Base-by-base conservation (phyloP, 768 basidiomycete genomes). In the Suillus fuscotomentosus region DNA sequence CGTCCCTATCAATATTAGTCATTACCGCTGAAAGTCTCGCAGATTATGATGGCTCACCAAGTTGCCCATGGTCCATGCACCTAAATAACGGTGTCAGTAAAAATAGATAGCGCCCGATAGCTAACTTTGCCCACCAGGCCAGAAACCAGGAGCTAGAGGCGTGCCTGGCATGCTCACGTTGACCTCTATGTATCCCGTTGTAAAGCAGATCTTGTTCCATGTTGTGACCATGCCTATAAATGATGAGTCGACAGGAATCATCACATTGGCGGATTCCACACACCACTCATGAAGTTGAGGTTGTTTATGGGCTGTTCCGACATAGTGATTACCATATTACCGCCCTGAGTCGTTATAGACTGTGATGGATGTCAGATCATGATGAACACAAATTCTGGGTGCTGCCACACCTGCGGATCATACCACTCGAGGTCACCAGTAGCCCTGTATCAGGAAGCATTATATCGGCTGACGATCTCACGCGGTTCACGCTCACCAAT, bases 181-280 rank as follows among this genome's bases (percentile, higher is more conserved):
- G 3, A 90, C 86, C 77, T 97, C 97, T 63, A 98, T 80, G 72
- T 95, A 95, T 2, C 94, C 95, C 0, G 94, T 94, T 17, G 88
- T 96, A 78, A 95, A 97, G 78, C 96, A 99, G 62, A 97, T 77
- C 77, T 97, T 94, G 78, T 97, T 97, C 95, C 96, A 97, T 14
- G 88, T 84, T 68, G 90, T 88, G 11, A 95, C 61, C 88, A 90
- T 89, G 43, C 86, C 87, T 84, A 64, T 43, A 56, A 22, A 59
- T 61, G 60, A 24, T 70, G 38, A 66, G 57, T 36, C 53, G 61
- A 9, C 13, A 38, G 55, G 17, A 57, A 61, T 63, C n/a, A 20
- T 34, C 50, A 20, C 8, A 43, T 10, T 11, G 27, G 60, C 14
- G 5, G 14, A 15, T 47, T 47, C 43, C 2, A 75, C 87, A 71